A percentile compares a stretch with the other conserved stretches of the same genome.
These are phyloP conservation scores for Neurospora africana DNA, from an alignment of 495 filamentous ascomycete genomes.

Conservation along the genomic window DNA sequence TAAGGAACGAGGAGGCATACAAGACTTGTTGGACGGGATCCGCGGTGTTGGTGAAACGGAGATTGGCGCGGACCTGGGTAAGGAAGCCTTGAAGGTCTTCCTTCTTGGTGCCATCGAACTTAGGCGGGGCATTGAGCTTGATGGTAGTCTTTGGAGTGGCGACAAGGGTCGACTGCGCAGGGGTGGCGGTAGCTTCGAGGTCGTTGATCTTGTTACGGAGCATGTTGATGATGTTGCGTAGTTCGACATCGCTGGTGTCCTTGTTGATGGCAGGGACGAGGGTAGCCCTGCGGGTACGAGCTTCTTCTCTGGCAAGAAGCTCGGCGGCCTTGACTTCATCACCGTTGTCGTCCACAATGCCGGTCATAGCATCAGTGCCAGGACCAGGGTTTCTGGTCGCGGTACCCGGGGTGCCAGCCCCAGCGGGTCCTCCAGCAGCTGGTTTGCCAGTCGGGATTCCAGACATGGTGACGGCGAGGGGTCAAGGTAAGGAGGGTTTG, in stretches of 20 bases:
- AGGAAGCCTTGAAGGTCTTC: neutral
- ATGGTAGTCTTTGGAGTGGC: neutral
- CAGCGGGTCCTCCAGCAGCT: too few relatives aligned
- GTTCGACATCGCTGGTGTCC: rapidly evolving
- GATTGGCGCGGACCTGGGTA: neutral
- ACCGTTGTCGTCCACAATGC: too few relatives aligned
- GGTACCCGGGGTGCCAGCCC: too few relatives aligned
- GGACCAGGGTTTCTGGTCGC: too few relatives aligned
- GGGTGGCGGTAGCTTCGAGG: too few relatives aligned
- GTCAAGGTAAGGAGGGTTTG: too few relatives aligned
- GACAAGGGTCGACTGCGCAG: too few relatives aligned
- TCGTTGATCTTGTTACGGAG: neutral
- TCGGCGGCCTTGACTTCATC: neutral
- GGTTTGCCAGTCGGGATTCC: too few relatives aligned
- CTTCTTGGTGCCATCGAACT: neutral
- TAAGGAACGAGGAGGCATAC: neutral
- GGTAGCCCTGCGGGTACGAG: neutral
- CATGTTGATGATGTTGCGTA: neutral
- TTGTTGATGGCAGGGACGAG: neutral
- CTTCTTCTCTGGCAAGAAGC: neutral
- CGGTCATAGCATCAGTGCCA: too few relatives aligned
- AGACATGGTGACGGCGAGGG: too few relatives aligned
- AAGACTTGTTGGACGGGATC: neutral
- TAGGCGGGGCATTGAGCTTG: neutral
- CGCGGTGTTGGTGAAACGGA: neutral